Conservation (phyloP, 306 rosid genomes). For the Cucurbita moschata region DNA sequence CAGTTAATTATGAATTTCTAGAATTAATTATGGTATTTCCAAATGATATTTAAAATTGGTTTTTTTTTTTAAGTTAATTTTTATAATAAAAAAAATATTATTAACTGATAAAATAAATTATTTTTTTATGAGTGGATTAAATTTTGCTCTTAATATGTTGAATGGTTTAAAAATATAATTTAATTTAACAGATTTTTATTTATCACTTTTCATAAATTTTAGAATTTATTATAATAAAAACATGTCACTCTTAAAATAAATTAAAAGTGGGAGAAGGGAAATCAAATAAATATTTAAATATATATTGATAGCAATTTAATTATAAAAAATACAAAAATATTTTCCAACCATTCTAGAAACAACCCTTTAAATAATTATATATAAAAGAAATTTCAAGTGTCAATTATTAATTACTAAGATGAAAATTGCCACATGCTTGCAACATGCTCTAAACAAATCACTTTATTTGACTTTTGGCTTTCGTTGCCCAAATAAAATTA, state of each 20-base stretch:
- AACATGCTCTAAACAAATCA: neutral
- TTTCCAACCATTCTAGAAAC: neutral
- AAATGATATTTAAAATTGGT: too few species aligned
- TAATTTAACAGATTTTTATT: neutral
- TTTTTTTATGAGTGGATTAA: too few species aligned
- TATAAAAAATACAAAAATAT: neutral
- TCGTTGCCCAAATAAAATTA: neutral
- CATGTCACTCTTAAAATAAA: neutral
- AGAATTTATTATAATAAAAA: neutral
- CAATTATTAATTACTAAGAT: neutral
- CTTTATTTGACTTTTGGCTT: neutral
- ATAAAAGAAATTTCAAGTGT: neutral
- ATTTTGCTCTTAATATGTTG: too few species aligned
- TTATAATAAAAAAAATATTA: too few species aligned
- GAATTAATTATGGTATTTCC: too few species aligned
- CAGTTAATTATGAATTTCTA: too few species aligned
- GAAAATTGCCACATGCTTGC: neutral
- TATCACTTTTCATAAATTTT: neutral
- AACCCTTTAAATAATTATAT: neutral
- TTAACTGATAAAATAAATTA: too few species aligned
- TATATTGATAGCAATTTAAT: neutral
- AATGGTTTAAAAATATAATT: neutral
- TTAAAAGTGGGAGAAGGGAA: neutral
- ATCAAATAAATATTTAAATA: neutral
- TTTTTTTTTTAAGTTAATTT: too few species aligned